Percentiles rank a stretch among this genome's conserved stretches.
Evolutionary conservation across 179 eudicot genomes (phyloP).

Genomic region (Pouteria campechiana): DNA sequence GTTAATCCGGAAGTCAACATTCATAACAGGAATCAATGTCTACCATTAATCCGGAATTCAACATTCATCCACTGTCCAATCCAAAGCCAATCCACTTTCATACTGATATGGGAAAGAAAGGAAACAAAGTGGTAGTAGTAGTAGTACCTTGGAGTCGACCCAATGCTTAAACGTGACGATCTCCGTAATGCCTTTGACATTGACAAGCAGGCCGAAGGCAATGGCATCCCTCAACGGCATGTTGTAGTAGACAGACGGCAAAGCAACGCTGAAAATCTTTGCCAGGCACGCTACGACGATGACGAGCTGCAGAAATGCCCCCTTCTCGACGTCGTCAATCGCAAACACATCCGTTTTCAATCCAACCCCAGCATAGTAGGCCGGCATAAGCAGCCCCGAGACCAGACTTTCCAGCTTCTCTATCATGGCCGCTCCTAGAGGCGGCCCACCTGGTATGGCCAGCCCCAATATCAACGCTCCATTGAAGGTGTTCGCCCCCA

Average conservation of each 20-base stretch:
- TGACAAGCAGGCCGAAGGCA: constrained; percentile 34
- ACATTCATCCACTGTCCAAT: too few relatives aligned
- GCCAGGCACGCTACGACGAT: constrained; percentile 28
- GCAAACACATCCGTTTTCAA: constrained; percentile 26
- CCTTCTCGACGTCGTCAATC: constrained; percentile 20
- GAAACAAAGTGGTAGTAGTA: neutral
- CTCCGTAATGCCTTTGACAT: constrained; percentile 36
- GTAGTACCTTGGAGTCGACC: constrained; percentile 20
- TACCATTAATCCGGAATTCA: too few relatives aligned
- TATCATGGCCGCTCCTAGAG: constrained; percentile 29
- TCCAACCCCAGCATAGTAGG: constrained; percentile 31
- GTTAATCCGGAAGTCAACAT: too few relatives aligned
- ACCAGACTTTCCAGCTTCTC: constrained; percentile 44
- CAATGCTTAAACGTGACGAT: constrained; percentile 18
- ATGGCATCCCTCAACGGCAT: constrained; percentile 36
- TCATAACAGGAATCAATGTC: too few relatives aligned
- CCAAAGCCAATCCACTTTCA: too few relatives aligned
- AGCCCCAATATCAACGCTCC: constrained; percentile 26
- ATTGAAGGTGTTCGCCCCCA: constrained; percentile 19
- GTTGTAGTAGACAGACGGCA: constrained; percentile 28
- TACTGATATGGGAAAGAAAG: neutral
- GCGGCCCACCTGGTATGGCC: constrained; percentile 41
- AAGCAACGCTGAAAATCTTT: constrained; percentile 23
- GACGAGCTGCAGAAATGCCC: constrained; percentile 28
- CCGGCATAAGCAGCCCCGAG: constrained; percentile 39